Evolutionary conservation across 2,329 filamentous ascomycete genomes (phyloP), one percentile per base, ranked within the genome.

Genomic region (Albifimbria verrucaria): DNA sequence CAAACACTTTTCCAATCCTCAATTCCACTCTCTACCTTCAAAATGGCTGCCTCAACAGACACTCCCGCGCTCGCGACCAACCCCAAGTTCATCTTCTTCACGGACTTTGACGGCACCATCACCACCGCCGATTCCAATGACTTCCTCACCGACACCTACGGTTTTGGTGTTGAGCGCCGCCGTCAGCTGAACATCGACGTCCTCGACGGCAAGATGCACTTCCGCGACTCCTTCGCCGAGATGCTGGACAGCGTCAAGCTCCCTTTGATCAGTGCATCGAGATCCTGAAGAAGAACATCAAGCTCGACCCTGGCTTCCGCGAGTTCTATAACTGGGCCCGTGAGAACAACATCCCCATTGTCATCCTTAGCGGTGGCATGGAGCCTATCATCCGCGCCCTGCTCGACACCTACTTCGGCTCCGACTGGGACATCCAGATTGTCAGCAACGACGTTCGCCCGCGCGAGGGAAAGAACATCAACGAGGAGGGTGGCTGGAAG

Each of bases 61-160:
- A 80, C 83, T 23, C 82, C 83, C 52, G 83, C 83, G 44, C 74
- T 87, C 69, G 77, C 77, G 64, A 85, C 78, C 53, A 85, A 88
- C 69, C 92, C 92, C 49, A 89, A 91, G 74, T 89, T 90, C 77
- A 92, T 99, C 78, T 97, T 99, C 82, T 97, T 97, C 79, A 96
- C 92, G 62, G 94, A 99, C 76, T 97, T 97, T 69, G 94, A 99
- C 73, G 94, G 94, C 65, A 97, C 92, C 51, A 93, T 97, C 69
- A 97, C 93, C 48, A 80, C 79, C 52, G 77, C 81, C 64, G 84
- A 87, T 72, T 82, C 77, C 68, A 87, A 86, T 68, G 82, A 84
- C 72, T 82, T 72, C 71, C 77, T 93, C 85, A 97, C 92, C 53
- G 94, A 97, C 77, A 94, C 90, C 73, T 81, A 97, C 56, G 94